Evolutionary conservation across 768 basidiomycete genomes (phyloP).

Genomic region (Suillus occidentalis): DNA sequence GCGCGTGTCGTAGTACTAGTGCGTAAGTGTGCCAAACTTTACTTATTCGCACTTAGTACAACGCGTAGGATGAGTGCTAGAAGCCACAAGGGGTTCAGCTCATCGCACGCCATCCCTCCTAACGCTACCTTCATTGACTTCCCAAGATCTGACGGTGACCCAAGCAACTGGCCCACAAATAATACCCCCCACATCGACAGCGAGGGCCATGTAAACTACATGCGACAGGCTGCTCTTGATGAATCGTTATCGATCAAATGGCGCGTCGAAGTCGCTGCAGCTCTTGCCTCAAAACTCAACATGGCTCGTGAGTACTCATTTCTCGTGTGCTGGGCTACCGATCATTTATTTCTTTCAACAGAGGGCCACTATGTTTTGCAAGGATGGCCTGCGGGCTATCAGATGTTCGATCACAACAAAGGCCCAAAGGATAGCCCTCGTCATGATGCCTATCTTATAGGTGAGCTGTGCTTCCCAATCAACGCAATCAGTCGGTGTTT

Average conservation of each 20-base stretch:
- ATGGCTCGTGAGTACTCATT: constrained; percentile 46
- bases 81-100: constrained; percentile 3
- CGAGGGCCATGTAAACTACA: constrained; percentile 72
- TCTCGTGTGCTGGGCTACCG: background rate
- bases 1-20: background rate
- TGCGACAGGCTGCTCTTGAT: constrained; percentile 53
- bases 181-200: constrained; percentile 51
- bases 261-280: constrained; percentile 44
- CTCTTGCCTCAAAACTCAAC: constrained; percentile 44
- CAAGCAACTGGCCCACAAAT: constrained; percentile 54
- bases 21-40: constrained; percentile 1
- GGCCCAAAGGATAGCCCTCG: constrained; percentile 53
- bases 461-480: constrained; percentile 37
- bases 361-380: constrained; percentile 62
- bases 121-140: constrained; percentile 62
- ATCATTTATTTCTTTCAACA: constrained; percentile 22
- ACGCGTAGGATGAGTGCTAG: constrained; percentile 22
- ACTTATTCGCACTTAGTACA: background rate
- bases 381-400: constrained; percentile 66
- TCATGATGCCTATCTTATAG: constrained; percentile 78
- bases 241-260: constrained; percentile 57
- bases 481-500: background rate
- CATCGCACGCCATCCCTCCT: constrained; percentile 40
- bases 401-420: constrained; percentile 75
- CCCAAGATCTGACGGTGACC: constrained; percentile 58